Base-by-base conservation (phyloP, 2,329 filamentous ascomycete genomes). In the Aspergillus fructus region DNA sequence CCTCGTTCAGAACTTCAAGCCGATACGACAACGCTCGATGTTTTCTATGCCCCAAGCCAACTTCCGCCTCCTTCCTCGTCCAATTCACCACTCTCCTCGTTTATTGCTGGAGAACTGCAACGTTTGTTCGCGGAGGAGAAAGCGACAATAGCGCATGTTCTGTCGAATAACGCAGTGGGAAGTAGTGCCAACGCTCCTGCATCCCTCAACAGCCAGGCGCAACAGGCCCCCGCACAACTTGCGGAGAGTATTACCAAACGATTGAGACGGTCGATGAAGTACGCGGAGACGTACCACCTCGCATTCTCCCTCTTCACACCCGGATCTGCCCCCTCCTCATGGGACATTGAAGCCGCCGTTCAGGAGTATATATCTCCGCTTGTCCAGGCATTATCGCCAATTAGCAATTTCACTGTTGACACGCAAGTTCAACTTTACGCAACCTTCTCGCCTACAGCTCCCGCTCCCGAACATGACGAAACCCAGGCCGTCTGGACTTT, bases 341-440 rank as follows among this genome's bases (percentile, higher is more conserved):
- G 94, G 94, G 91, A 96, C 52, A 91, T 97, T 50, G 89, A 97
- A 63, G 76, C 83, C 37, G 92, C 93, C 0, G 82, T 97, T 9
- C 82, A 88, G 23, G 83, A 90, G 63, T 93, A 96, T 73, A 86
- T 99, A 73, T 80, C 85, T 53, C 93, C 94, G 0, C 82, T 97
- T 47, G 81, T 99, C 0, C 82, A 90, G 43, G 87, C 91, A 24
- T 84, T 97, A 27, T 84, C 86, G 0, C 82, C 88, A 1, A 96
- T 97, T 63, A 94, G 93, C 78, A 93, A 96, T 72, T 97, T 99
- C 69, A 96, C 93, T 13, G 88, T 97, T 49, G 93, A 97, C 70
- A 96, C 92, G 0, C 94, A 99, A 75, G 90, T 99, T 3, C 94
- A 99, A 75, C 83, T 97, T 0, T 97, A 96, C 70, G 93, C 94